Evolutionary conservation across 768 basidiomycete species (phyloP), one percentile per base, ranked within the genome.

Genomic region (Phallus indusiatus): DNA sequence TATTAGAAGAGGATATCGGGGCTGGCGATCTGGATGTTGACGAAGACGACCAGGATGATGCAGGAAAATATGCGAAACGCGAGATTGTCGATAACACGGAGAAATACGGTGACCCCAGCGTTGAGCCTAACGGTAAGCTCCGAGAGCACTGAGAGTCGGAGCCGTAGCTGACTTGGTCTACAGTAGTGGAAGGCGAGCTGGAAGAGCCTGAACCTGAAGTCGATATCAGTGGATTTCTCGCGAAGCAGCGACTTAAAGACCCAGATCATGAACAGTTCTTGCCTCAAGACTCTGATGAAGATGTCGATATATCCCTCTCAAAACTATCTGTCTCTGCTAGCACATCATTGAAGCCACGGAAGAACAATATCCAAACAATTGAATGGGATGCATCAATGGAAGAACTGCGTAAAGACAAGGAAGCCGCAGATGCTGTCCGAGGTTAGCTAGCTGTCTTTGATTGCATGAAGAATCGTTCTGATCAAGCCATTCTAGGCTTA

Each of bases 341-440:
- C 50, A 8, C 20, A 11, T 21, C 28, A 10, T 60, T 69, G 75
- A 4, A 80, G 14, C 53, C 47, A 12, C 37, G 73, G 66, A 90
- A 90, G 66, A 87, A 86, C 0, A 84, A 81, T 49, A 69, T 82
- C 0, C 77, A 83, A 60, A 69, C 76, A 55, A 80, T 92, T 18
- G 78, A 79, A 55, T 92, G 89, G 89, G 81, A 86, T 61, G 73
- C 75, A 3, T 72, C 79, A 24, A 70, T 91, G 1, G 86, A 89
- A 34, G 75, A 79, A 36, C 72, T 92, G 75, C 79, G 71, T 35
- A 77, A 79, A 20, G 88, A 89, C 62, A 91, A 90, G 65, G 78
- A 79, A 1, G 77, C 79, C 5, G 88, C 88, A 0, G 88, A 90
- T 60, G 89, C 90, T 12, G 79, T 79, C 21, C 75, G 87, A 77